Evolutionary conservation across 2,329 filamentous ascomycete species (phyloP).

Genomic region (Pseudopyricularia cyperi): DNA sequence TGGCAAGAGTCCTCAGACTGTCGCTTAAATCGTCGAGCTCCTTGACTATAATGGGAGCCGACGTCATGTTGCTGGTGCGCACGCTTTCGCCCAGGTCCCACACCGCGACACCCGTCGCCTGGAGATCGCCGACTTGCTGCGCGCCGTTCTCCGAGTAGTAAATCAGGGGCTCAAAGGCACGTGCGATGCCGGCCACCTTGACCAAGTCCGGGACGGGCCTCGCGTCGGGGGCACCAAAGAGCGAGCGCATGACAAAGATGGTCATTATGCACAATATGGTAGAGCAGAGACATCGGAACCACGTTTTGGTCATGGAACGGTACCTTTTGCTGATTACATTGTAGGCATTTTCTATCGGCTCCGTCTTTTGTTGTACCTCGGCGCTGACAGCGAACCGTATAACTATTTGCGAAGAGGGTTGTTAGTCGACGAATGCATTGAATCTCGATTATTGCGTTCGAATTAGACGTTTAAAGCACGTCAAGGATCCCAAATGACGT

Average conservation of each 20-base stretch:
- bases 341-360: conserved; percentile 66
- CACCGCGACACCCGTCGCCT: conserved; percentile 83
- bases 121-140: conserved; percentile 72
- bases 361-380: conserved; percentile 76
- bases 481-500: conserved; percentile 14
- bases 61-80: conserved; percentile 79
- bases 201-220: conserved; percentile 71
- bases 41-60: conserved; percentile 70
- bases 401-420: conserved; percentile 41
- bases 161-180: conserved; percentile 86
- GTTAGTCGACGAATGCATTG: neutral
- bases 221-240: conserved; percentile 55
- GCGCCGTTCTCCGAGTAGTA: conserved; percentile 88
- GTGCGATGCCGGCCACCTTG: conserved; percentile 79
- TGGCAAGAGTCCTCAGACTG: conserved; percentile 68
- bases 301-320: conserved; percentile 52
- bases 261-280: conserved; percentile 49
- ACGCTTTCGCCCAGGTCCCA: conserved; percentile 93
- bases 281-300: conserved; percentile 52
- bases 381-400: conserved; percentile 79
- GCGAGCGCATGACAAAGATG: conserved; percentile 48
- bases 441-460: too few species aligned
- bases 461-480: conserved; percentile 9
- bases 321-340: conserved; percentile 48
- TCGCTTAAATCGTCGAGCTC: conserved; percentile 80